Base-by-base conservation (phyloP, 495 filamentous ascomycete species). In the Penicillium tannophilum region DNA sequence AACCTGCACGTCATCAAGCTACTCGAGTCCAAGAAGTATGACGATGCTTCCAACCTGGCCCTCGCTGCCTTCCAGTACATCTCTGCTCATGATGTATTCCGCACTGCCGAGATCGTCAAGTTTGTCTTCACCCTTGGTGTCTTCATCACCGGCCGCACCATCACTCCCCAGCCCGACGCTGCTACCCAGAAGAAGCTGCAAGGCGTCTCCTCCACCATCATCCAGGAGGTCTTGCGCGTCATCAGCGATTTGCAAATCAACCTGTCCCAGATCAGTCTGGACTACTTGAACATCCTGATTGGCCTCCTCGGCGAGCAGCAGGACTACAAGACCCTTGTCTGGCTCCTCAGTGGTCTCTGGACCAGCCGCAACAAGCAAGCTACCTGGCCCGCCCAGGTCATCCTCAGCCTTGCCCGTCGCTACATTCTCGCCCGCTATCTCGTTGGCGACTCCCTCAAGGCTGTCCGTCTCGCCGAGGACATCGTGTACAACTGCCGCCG, bases 401-500 rank as follows among this genome's bases (percentile, higher is more conserved):
- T 66, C n/a, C 61, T 77, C 33, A 62, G 71, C 17, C 68, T 77
- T 2, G 75, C 72, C 35, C 74, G 70, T 44, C 70, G 70, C 63
- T 72, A 72, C 41, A 69, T 72, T 41, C 59, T 75, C n/a, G 73
- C 69, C 43, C 72, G 71, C 44, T 77, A 74, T 58, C 62, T 75
- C 33, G 60, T 64, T 1, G 70, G 64, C 36, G 72, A 75, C 23
- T 54, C 62, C 20, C 50, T 65, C 12, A 68, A 66, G 33, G 66
- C 74, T 6, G 59, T 72, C 20, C 74, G 74, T 26, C 70, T 77
- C 8, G 70, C 74, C 19, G 72, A 77, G 56, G 74, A 77, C 46
- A 73, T 75, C 26, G 72, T 77, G 5, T 77, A 77, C 64, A 77
- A 77, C 63, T 74, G 72, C 63, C 65, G 65, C 14, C 74, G 74